phyloP scores from a whole-genome alignment of 306 rosid species.

The Rosa lucieae region DNA sequence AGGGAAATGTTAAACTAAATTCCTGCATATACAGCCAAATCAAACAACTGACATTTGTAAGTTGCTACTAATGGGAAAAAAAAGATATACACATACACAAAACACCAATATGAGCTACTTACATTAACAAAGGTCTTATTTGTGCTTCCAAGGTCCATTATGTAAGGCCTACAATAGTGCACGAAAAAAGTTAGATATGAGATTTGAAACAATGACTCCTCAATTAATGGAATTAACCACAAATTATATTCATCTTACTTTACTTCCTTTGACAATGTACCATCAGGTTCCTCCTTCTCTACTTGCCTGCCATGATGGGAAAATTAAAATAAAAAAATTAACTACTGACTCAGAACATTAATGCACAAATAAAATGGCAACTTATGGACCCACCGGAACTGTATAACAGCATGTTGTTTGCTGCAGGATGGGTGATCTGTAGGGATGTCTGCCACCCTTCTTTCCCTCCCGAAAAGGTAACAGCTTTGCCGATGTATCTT shows the following conservation, averaged over 20 bases:
- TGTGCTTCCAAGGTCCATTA: slow-evolving; percentile 99
- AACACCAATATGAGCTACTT: slow-evolving; percentile 34
- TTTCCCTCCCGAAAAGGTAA: slow-evolving; percentile 96
- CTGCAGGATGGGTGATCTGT: slow-evolving; percentile 99
- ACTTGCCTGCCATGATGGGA: slow-evolving; percentile 58
- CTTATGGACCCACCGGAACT: slow-evolving; percentile 60
- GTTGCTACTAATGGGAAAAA: not conserved
- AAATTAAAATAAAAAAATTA: slow-evolving; percentile 16
- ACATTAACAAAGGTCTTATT: slow-evolving; percentile 92
- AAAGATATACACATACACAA: not conserved
- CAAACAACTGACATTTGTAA: slow-evolving; percentile 18
- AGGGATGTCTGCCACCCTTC: slow-evolving; percentile 96
- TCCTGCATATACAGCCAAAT: slow-evolving; percentile 14
- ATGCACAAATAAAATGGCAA: slow-evolving; percentile 23
- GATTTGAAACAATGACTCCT: slow-evolving; percentile 13
- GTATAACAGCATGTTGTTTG: slow-evolving; percentile 98
- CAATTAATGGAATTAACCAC: not conserved
- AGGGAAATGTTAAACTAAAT: slow-evolving; percentile 18
- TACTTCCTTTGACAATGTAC: slow-evolving; percentile 50
- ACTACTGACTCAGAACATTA: not conserved
- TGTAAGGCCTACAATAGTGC: slow-evolving; percentile 64
- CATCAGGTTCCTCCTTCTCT: slow-evolving; percentile 83
- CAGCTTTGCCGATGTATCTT: slow-evolving; percentile 96
- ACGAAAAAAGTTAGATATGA: slow-evolving; percentile 29
- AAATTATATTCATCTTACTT: slow-evolving; percentile 48